Evolutionary conservation across 352 stramenopile species (phyloP).

Genomic region (Pythium phragmiticola): DNA sequence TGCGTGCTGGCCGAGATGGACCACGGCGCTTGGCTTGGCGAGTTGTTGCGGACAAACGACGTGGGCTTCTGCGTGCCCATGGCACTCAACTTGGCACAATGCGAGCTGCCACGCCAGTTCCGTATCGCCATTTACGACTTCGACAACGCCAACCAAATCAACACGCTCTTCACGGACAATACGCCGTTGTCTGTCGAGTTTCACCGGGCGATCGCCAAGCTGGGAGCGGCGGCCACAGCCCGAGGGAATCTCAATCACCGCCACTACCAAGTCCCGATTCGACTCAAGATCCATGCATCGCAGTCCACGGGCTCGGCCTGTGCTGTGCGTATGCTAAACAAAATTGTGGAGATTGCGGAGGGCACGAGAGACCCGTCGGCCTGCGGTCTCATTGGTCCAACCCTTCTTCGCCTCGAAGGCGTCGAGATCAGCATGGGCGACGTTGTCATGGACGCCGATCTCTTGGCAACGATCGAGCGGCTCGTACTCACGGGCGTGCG

Average conservation of each 20-base stretch:
- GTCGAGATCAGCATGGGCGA: neutral
- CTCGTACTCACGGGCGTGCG: neutral
- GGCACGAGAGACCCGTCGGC: neutral
- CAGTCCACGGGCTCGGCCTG: neutral
- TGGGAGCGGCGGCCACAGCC: neutral
- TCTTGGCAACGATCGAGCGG: neutral
- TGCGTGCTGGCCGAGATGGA: neutral
- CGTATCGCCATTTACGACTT: neutral
- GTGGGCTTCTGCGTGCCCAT: conserved; percentile 1
- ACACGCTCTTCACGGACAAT: conserved; percentile 1
- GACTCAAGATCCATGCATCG: neutral
- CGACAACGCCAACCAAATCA: neutral
- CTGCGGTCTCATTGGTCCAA: conserved; percentile 6
- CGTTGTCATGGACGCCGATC: neutral
- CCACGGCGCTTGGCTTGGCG: conserved; percentile 3
- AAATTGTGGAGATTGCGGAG: neutral
- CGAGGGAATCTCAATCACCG: neutral
- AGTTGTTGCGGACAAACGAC: neutral
- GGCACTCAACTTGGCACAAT: neutral
- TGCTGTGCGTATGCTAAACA: neutral
- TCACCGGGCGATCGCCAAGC: neutral
- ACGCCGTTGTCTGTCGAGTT: neutral
- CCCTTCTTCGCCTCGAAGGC: neutral
- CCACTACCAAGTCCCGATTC: neutral
- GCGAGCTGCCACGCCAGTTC: conserved; percentile 1